Evolutionary conservation across 1,284 basidiomycete species (phyloP).

Genomic region (Boletus mariae): DNA sequence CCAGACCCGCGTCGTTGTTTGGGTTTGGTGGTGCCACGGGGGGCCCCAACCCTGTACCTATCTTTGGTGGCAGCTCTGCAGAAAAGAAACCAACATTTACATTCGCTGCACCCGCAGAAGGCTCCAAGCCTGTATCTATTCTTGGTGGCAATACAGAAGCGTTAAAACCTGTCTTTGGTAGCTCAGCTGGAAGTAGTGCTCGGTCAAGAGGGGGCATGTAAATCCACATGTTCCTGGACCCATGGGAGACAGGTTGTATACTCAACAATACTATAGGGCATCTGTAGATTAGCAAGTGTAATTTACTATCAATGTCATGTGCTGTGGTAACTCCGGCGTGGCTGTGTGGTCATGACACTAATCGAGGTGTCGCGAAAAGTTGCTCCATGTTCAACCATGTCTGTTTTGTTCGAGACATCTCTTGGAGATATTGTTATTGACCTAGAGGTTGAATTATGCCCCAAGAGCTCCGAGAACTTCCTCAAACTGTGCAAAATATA

Average conservation of each 20-base stretch:
- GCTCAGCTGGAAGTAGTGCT: constrained; percentile 3
- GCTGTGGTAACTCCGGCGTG: neutral
- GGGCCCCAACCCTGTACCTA: neutral
- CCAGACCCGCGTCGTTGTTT: constrained; percentile 18
- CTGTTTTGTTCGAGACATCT: constrained; percentile 93
- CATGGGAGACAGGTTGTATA: neutral
- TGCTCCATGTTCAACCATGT: constrained; percentile 54
- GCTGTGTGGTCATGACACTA: neutral
- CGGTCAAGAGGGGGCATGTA: neutral
- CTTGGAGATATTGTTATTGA: constrained; percentile 96
- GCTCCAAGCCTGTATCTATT: constrained; percentile 6
- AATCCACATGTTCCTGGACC: neutral
- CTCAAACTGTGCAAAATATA: constrained; percentile 96
- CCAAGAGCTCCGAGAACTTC: constrained; percentile 91
- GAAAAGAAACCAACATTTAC: constrained; percentile 21
- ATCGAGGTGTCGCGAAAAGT: neutral
- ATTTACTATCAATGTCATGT: neutral
- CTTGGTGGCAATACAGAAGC: constrained; percentile 11
- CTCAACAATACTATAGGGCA: too few species aligned
- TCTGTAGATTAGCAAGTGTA: neutral
- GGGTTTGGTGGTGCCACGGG: constrained; percentile 1
- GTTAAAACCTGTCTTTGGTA: constrained; percentile 10
- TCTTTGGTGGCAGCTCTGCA: constrained; percentile 5
- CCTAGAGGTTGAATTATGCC: constrained; percentile 88
- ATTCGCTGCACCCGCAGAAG: constrained; percentile 11